Evolutionary conservation across 306 rosid species (phyloP), one percentile per base, ranked within the genome.

Genomic region (Glycyrrhiza uralensis): DNA sequence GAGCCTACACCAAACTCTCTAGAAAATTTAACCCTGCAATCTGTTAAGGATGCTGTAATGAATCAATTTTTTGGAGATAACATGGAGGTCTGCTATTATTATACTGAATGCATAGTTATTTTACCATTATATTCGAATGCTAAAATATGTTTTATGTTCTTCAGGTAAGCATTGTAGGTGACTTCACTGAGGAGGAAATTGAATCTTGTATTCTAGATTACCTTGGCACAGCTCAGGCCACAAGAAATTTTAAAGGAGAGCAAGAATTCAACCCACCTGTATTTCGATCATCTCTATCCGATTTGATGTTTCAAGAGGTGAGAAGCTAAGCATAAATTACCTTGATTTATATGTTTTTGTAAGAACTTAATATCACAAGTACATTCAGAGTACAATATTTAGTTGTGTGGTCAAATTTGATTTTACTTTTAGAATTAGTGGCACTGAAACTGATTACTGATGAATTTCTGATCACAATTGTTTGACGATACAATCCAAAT

Each of bases 201-300:
- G 97, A 94, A 79, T 89, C 96, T 32, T 91, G 96, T 77, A 84
- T 94, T 85, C 88, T 91, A 77, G 99, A 94, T 87, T 94, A 91
- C 88, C 89, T 94, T 10, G 99, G 99, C 67, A 94, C 99, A 6
- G 91, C 92, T 15, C 84, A 79, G 66, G 86, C 91, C 38, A 73
- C 86, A 28, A 68, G 79, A 73, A 65, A 56, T 67, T 72, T 63
- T 35, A 77, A 71, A 35, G 47, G 28, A 32, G 85, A 71, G 66
- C 79, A 66, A 73, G 76, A 78, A 60, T 79, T 77, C 69, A 58
- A 41, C 51, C 97, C 96, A 23, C 80, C 96, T 18, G 69, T 82
- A 66, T 94, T 94, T 84, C 90, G 90, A 69, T 64, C 86, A 56
- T 82, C 96, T 57, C 87, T 90, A 57, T 86, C 97, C 39, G 85